Evolutionary conservation across 345 rosid species (phyloP), one percentile per base, ranked within the genome.

Genomic region (Anastatica hierochuntica): DNA sequence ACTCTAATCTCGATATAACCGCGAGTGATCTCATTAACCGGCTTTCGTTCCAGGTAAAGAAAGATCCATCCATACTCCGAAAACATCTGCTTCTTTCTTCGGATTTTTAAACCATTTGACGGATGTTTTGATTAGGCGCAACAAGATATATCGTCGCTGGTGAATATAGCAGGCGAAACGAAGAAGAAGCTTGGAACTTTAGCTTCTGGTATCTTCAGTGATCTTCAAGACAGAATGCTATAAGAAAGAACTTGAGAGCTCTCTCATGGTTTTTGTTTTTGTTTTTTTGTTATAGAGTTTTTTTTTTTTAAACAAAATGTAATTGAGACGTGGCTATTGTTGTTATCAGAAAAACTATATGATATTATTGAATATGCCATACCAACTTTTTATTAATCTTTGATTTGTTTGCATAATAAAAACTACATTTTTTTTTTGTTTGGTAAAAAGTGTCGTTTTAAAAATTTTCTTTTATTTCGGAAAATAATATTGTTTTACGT

Each of bases 121-220:
- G 5, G 33, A 43, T 47, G 19, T 41, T 29, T 10, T 7, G 41
- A 18, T 12, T 78, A 94, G 99, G 97, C 97, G 15, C 96, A 85
- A 63, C 95, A 88, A 61, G 99, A 88, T 63, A 63, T 94, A 10
- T 89, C 96, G 39, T 85, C 90, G 18, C 74, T 94, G 8, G 82
- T 82, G 83, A 85, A 77, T 70, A 94, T 94, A 2, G 99, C 99
- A 0, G 97, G 97, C 10, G 99, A 94, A 74, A 85, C 99, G 1
- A 88, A 96, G 55, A 94, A 84, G 88, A 94, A 79, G 79, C 88
- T 94, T 35, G 84, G 85, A 74, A 64, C 92, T 33, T 67, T 94
- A 9, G 99, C 97, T 11, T 94, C 99, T 1, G 76, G 74, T 29
- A 71, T 94, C 45, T 77, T 94, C 11, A 79, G 81, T 7, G 99